Conservation (phyloP, 1,284 basidiomycete genomes). For the Ganoderma lucidum region DNA sequence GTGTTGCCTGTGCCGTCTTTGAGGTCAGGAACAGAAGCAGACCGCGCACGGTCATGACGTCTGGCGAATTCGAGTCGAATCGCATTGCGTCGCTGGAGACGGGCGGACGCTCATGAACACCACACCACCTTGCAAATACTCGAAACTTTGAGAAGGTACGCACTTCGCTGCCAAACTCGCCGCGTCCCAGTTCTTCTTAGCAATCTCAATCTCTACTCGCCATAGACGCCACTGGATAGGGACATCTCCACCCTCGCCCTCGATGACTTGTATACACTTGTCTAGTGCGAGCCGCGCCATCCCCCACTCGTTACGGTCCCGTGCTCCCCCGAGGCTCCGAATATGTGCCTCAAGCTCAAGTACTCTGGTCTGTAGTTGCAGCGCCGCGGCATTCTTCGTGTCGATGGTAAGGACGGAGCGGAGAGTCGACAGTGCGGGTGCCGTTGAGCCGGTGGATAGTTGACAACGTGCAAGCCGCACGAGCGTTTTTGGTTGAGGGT, state of each 20-base stretch:
- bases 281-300: conserved; percentile 77
- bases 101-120: background rate
- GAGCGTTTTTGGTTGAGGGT: conserved; percentile 69
- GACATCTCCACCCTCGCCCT: conserved; percentile 75
- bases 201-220: conserved; percentile 80
- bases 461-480: conserved; percentile 84
- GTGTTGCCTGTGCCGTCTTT: conserved; percentile 75
- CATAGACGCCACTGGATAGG: conserved; percentile 83
- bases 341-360: conserved; percentile 70
- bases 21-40: conserved; percentile 81
- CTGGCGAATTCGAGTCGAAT: conserved; percentile 76
- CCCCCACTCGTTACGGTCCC: conserved; percentile 70
- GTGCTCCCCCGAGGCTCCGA: conserved; percentile 66
- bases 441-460: conserved; percentile 74
- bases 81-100: conserved; percentile 75
- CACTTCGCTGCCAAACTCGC: conserved; percentile 79
- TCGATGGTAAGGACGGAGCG: conserved; percentile 64
- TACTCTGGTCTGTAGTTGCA: conserved; percentile 68
- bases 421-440: conserved; percentile 69
- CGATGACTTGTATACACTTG: conserved; percentile 74
- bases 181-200: conserved; percentile 72
- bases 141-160: conserved; percentile 6
- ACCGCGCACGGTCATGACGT: conserved; percentile 83
- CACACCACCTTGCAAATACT: background rate
- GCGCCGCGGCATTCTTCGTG: conserved; percentile 60